Percentiles rank a stretch among this genome's conserved stretches.
These are phyloP conservation scores for Leishmania amazonensis DNA, from an alignment of 208 protist species.

Conservation along the genomic window DNA sequence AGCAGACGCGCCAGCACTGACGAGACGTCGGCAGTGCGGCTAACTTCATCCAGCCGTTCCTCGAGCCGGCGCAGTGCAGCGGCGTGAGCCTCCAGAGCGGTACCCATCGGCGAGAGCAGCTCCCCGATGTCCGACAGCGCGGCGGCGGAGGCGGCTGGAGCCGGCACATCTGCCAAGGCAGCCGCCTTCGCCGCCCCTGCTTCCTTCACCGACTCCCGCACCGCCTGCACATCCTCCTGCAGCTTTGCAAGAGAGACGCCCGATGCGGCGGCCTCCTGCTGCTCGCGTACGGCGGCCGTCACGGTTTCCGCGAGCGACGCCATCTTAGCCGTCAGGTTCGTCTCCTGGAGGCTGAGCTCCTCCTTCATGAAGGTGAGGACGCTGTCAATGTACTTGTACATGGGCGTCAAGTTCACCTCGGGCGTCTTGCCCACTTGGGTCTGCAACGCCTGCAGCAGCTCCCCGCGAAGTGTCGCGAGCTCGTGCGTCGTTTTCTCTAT, in stretches of 20 bases:
- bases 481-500: conserved; percentile 24
- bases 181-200: neutral
- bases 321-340: conserved; percentile 34
- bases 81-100: conserved; percentile 18
- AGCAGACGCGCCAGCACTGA: conserved; percentile 22
- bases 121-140: conserved; percentile 6
- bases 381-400: conserved; percentile 84
- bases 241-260: neutral
- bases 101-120: conserved; percentile 13
- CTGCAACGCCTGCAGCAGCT: conserved; percentile 50
- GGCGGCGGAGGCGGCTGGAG: neutral
- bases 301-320: conserved; percentile 28
- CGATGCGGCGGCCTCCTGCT: neutral
- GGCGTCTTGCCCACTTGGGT: conserved; percentile 58
- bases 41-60: conserved; percentile 18
- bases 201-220: neutral
- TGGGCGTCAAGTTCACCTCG: conserved; percentile 73
- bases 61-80: conserved; percentile 23
- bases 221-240: neutral
- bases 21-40: conserved; percentile 20
- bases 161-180: neutral
- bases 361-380: conserved; percentile 65
- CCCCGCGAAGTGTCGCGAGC: conserved; percentile 39
- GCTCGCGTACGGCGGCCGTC: conserved; percentile 9
- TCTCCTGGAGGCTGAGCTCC: conserved; percentile 41